These are phyloP conservation scores for Xylariaceae sp. DNA, from an alignment of 2,329 filamentous ascomycete genomes.

Conservation along the genomic window DNA sequence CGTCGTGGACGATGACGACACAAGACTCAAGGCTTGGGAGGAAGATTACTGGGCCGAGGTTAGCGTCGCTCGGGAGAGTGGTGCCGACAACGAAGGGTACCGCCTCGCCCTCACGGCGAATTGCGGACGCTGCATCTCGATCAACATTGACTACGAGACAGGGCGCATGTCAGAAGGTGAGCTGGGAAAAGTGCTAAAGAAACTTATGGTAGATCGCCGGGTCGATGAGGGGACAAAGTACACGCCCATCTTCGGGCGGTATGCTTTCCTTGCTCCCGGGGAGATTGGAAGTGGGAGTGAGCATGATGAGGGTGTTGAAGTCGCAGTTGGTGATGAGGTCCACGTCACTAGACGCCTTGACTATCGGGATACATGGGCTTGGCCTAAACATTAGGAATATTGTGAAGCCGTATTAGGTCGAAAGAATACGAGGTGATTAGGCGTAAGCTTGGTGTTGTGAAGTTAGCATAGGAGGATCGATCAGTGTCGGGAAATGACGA, in stretches of 20 bases:
- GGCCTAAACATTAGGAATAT: slow-evolving; percentile 44
- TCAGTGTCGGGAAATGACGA: too few species aligned
- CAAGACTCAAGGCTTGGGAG: slow-evolving; percentile 55
- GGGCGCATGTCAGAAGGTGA: slow-evolving; percentile 64
- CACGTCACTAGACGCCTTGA: slow-evolving; percentile 54
- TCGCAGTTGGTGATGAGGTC: slow-evolving; percentile 64
- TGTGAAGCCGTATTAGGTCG: slow-evolving; percentile 8
- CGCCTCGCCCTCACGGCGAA: slow-evolving; percentile 68
- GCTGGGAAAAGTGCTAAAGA: slow-evolving; percentile 68
- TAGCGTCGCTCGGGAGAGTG: slow-evolving; percentile 41
- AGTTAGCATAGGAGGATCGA: too few species aligned
- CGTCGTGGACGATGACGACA: slow-evolving; percentile 60
- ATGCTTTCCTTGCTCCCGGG: slow-evolving; percentile 61
- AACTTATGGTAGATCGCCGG: slow-evolving; percentile 71
- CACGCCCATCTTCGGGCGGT: slow-evolving; percentile 74
- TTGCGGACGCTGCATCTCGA: slow-evolving; percentile 69
- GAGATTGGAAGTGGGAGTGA: slow-evolving; percentile 16
- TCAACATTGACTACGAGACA: slow-evolving; percentile 74
- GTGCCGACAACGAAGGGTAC: slow-evolving; percentile 4
- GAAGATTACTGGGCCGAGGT: slow-evolving; percentile 77
- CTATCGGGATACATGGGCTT: slow-evolving; percentile 61
- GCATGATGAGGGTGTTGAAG: slow-evolving; percentile 35
- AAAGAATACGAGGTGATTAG: too few species aligned
- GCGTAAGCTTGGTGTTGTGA: too few species aligned
- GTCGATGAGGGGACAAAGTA: slow-evolving; percentile 73